Evolutionary conservation across 1,284 basidiomycete species (phyloP).

Genomic region (Cerioporus squamosus): DNA sequence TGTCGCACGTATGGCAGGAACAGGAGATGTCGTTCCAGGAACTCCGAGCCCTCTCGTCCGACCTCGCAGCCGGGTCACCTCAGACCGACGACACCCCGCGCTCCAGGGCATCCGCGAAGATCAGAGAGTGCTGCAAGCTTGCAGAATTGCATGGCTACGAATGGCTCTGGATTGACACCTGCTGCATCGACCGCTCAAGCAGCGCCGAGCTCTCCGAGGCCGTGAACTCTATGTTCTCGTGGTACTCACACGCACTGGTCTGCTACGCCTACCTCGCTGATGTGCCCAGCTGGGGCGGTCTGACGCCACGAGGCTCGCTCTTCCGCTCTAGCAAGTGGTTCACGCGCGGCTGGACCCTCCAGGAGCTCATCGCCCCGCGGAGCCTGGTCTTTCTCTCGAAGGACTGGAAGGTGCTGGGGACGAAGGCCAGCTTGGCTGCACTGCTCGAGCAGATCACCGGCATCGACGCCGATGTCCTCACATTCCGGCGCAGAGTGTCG

Average conservation of each 20-base stretch:
- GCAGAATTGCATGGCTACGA: conserved; percentile 18
- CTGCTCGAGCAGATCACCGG: conserved; percentile 21
- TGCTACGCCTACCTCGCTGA: conserved; percentile 18
- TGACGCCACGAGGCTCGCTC: neutral
- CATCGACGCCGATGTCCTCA: conserved; percentile 21
- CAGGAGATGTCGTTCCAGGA: conserved; percentile 23
- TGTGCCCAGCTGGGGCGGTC: conserved; percentile 3
- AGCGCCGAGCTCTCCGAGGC: conserved; percentile 24
- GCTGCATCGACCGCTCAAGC: conserved; percentile 23
- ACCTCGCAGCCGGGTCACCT: neutral
- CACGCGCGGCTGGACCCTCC: conserved; percentile 23
- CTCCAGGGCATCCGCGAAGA: conserved; percentile 8
- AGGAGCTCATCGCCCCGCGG: conserved; percentile 23
- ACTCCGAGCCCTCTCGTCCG: conserved; percentile 6
- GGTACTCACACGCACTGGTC: conserved; percentile 13
- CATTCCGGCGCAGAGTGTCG: conserved; percentile 14
- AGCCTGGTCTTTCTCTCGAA: conserved; percentile 16
- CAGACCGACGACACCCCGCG: neutral
- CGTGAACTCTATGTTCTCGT: conserved; percentile 22
- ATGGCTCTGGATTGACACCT: conserved; percentile 26
- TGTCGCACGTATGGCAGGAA: conserved; percentile 22
- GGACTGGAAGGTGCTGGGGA: conserved; percentile 19
- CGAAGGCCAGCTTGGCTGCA: conserved; percentile 18
- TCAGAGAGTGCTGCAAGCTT: conserved; percentile 18
- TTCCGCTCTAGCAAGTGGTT: conserved; percentile 21